Conservation (phyloP, 164 flowering plant genomes). For the Piper betle region DNA sequence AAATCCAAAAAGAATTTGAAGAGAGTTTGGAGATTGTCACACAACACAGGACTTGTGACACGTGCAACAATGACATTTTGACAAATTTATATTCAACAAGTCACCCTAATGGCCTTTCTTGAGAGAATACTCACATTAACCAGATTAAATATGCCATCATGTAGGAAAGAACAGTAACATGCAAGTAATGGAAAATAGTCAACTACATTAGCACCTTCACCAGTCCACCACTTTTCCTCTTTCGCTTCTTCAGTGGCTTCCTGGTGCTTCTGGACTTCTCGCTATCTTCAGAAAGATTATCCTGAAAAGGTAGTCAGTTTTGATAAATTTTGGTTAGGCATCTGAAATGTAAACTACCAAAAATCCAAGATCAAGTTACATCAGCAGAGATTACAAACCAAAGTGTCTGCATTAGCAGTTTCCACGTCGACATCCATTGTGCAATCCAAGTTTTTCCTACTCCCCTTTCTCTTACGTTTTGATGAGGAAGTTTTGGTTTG, state of each 20-base stretch:
- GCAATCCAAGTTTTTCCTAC: constrained; percentile 13
- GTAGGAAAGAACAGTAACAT: background rate
- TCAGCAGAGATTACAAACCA: constrained; percentile 21
- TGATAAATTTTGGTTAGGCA: background rate
- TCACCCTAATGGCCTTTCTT: too few relatives aligned
- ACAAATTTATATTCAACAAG: too few relatives aligned
- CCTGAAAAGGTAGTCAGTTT: constrained; percentile 17
- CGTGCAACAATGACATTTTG: too few relatives aligned
- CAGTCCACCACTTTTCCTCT: constrained; percentile 59
- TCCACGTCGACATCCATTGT: constrained; percentile 16
- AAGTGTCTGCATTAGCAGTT: constrained; percentile 17
- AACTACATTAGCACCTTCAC: constrained; percentile 37
- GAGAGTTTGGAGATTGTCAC: too few relatives aligned
- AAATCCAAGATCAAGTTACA: background rate
- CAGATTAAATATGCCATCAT: too few relatives aligned
- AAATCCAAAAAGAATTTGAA: too few relatives aligned
- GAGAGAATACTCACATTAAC: too few relatives aligned
- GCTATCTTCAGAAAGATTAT: constrained; percentile 14
- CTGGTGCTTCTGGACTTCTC: constrained; percentile 19
- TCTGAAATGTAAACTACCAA: background rate
- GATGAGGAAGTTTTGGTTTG: constrained; percentile 22
- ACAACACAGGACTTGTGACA: too few relatives aligned
- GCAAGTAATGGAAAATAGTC: background rate
- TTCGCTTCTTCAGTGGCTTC: constrained; percentile 44
- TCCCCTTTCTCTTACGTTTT: constrained; percentile 25